Evolutionary conservation across 495 filamentous ascomycete genomes (phyloP).

Genomic region (Bathelium albidoporum): DNA sequence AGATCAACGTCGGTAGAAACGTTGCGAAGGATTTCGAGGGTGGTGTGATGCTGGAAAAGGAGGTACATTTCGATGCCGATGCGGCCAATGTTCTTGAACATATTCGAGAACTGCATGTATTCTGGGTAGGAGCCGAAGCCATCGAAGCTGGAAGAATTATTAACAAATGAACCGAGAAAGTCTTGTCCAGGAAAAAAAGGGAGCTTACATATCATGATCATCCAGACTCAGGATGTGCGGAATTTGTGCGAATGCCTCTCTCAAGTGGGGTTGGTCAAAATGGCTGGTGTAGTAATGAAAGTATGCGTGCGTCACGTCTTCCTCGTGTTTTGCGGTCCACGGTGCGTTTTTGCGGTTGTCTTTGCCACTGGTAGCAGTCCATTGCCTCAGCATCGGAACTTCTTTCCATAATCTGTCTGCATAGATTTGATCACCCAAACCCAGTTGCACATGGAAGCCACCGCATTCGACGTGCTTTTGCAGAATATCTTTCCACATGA

Average conservation of each 20-base stretch:
- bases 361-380: constrained; percentile 80
- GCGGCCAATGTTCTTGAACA: constrained; percentile 96
- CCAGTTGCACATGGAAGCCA: constrained; percentile 88
- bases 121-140: constrained; percentile 97
- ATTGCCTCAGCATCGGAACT: constrained; percentile 82
- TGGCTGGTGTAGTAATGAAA: constrained; percentile 98
- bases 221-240: constrained; percentile 87
- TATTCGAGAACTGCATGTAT: constrained; percentile 93
- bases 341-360: constrained; percentile 80
- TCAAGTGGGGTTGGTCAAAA: constrained; percentile 87
- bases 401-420: constrained; percentile 96
- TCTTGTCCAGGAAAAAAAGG: not conserved
- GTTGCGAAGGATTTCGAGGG: constrained; percentile 81
- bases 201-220: constrained; percentile 92
- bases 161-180: not conserved
- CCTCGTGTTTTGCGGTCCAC: constrained; percentile 89
- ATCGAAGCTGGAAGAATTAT: constrained; percentile 58
- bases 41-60: constrained; percentile 98
- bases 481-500: constrained; percentile 98
- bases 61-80: constrained; percentile 98
- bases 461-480: constrained; percentile 95
- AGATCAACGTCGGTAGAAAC: constrained; percentile 77
- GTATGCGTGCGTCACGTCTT: constrained; percentile 89
- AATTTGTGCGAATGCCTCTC: constrained; percentile 95
- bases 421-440: constrained; percentile 89